A percentile compares a stretch with the other conserved stretches of the same genome.
phyloP scores from a whole-genome alignment of 1,284 basidiomycete genomes.

The Schizophyllum commune region DNA sequence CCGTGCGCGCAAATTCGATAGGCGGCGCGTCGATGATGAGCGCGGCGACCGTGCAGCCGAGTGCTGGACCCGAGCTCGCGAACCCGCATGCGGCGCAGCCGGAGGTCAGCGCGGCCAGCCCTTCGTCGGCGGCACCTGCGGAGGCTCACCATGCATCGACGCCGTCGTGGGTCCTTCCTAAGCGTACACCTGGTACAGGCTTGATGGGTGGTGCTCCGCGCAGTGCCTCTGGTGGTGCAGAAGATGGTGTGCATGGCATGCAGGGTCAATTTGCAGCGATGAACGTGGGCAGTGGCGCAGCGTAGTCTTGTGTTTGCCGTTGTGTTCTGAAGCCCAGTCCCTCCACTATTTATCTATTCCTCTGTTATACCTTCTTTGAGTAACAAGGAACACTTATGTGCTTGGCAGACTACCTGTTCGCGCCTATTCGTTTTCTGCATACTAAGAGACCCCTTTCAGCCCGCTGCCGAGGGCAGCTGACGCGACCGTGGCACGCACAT shows the following conservation, averaged over 20 bases:
- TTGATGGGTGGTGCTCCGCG: neutral
- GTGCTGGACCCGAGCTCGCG: neutral
- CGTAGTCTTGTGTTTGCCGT: neutral
- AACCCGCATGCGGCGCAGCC: neutral
- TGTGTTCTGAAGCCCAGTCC: too few relatives aligned
- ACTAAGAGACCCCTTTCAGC: too few relatives aligned
- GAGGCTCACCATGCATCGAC: constrained; percentile 6
- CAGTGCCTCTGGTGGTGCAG: too few relatives aligned
- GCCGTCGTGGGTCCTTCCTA: constrained; percentile 30
- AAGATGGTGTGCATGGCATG: neutral
- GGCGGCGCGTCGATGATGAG: neutral
- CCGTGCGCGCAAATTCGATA: neutral
- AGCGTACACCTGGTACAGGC: constrained; percentile 8
- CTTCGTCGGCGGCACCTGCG: neutral
- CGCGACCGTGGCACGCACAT: too few relatives aligned
- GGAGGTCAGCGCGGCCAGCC: neutral
- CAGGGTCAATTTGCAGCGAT: neutral
- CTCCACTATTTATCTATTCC: too few relatives aligned
- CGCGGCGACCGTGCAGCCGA: neutral
- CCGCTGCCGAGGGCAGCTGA: too few relatives aligned
- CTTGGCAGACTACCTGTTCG: too few relatives aligned
- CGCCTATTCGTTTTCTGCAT: too few relatives aligned
- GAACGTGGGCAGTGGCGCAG: neutral
- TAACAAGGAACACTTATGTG: too few relatives aligned
- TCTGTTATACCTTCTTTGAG: too few relatives aligned